Evolutionary conservation across 768 basidiomycete species (phyloP), one percentile per base, ranked within the genome.

Genomic region (Tephrocybe rancida): DNA sequence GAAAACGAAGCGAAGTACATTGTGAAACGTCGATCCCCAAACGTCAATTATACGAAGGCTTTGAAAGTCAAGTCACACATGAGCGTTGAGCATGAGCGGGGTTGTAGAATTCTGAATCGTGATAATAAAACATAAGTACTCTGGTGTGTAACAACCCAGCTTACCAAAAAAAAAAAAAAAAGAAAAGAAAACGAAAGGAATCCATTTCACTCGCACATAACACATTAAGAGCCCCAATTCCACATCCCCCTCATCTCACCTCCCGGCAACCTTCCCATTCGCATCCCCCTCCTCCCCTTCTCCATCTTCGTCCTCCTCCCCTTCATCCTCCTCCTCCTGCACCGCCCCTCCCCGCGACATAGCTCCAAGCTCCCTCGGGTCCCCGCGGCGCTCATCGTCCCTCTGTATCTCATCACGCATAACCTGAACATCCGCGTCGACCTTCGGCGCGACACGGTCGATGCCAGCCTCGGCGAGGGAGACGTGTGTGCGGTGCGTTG

Each of bases 381-480:
- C 35, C 16, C 35, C 35, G 4, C 35, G 35, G 14, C 76, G 67
- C 16, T 81, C 80, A 41, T 90, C 88, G 22, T 87, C 86, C 44
- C 85, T 76, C 62, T 86, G 80, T 57, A 92, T 82, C 70, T 90
- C 85, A 55, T 88, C 83, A 11, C 87, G 83, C 86, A 92, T 85
- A 39, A 82, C 81, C 61, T 88, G 87, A 51, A 94, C 90, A 52
- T 92, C 90, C 47, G 87, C 81, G 60, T 95, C 93, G 49, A 95
- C 92, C 67, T 87, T 93, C 43, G 84, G 77, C 3, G 88, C 91
- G 24, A 92, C 87, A 61, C 92, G 83, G 69, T 98, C 95, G 71
- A 96, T 90, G 38, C 85, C 89, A 16, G 90, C 88, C 64, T 93
- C 87, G 0, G 93, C 91, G 53, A 98, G 88, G 16, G 90, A 86